These are phyloP conservation scores for Tephrocybe sp. DNA, from an alignment of 768 basidiomycete species.

Conservation along the genomic window DNA sequence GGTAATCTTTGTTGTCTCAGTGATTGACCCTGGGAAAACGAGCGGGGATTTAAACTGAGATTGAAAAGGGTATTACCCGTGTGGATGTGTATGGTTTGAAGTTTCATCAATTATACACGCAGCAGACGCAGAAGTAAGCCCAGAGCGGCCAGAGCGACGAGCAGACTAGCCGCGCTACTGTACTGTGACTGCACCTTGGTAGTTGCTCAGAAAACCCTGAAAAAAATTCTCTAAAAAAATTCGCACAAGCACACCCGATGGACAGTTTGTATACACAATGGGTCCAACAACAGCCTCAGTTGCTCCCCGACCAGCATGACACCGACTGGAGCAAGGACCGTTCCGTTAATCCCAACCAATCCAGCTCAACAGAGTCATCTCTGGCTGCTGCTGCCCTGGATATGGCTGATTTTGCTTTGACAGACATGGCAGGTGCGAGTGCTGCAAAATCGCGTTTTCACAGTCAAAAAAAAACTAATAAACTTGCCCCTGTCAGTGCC, in stretches of 20 bases:
- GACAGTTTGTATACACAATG: slow-evolving; percentile 41
- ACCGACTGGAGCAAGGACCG: slow-evolving; percentile 47
- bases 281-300: slow-evolving; percentile 33
- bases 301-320: slow-evolving; percentile 33
- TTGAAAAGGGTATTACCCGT: slow-evolving; percentile 26
- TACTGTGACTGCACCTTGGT: slow-evolving; percentile 23
- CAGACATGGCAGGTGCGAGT: slow-evolving; percentile 38
- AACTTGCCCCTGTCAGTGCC: slow-evolving; percentile 10
- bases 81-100: background rate
- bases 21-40: slow-evolving; percentile 33
- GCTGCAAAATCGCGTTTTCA: slow-evolving; percentile 1
- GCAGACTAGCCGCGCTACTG: slow-evolving; percentile 21
- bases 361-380: slow-evolving; percentile 1
- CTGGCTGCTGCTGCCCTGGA: slow-evolving; percentile 29
- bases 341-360: slow-evolving; percentile 18
- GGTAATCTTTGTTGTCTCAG: slow-evolving; percentile 18
- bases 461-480: background rate
- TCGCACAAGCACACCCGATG: slow-evolving; percentile 33
- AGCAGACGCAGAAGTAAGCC: slow-evolving; percentile 12
- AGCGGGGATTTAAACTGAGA: slow-evolving; percentile 28
- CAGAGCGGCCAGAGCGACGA: slow-evolving; percentile 23
- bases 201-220: slow-evolving; percentile 28
- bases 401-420: slow-evolving; percentile 40
- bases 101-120: slow-evolving; percentile 17
- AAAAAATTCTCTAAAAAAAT: slow-evolving; percentile 28